A percentile compares a stretch with the other conserved stretches of the same genome.
These are phyloP conservation scores for Candida xyloterini DNA, from an alignment of 805 yeast species.

Conservation along the genomic window DNA sequence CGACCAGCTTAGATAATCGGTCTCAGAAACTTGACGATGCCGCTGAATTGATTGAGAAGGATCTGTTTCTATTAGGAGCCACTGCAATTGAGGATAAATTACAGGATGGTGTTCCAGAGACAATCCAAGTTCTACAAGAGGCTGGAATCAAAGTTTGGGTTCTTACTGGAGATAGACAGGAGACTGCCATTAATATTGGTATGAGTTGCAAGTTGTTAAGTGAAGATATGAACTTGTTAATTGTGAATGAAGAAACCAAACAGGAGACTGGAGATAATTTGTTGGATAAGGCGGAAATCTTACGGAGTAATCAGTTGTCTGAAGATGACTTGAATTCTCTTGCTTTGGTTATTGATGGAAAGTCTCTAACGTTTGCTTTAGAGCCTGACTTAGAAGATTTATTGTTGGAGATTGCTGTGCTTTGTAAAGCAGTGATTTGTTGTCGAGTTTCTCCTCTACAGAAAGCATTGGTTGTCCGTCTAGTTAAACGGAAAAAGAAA, in stretches of 20 bases:
- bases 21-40: constrained; percentile 75
- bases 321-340: constrained; percentile 70
- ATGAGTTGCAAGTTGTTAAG: constrained; percentile 93
- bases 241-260: constrained; percentile 81
- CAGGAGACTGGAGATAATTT: constrained; percentile 76
- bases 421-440: constrained; percentile 94
- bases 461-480: constrained; percentile 91
- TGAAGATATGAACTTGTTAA: constrained; percentile 92
- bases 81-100: constrained; percentile 98
- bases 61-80: constrained; percentile 83
- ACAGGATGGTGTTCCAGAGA: constrained; percentile 98
- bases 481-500: constrained; percentile 81
- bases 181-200: constrained; percentile 97
- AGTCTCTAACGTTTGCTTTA: constrained; percentile 80
- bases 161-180: constrained; percentile 96
- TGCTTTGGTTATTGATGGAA: constrained; percentile 93
- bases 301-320: constrained; percentile 62
- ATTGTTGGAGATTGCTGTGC: constrained; percentile 72
- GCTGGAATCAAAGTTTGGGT: constrained; percentile 99
- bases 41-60: constrained; percentile 83
- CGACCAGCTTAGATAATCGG: constrained; percentile 77
- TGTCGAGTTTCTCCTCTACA: constrained; percentile 98
- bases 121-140: constrained; percentile 89
- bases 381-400: constrained; percentile 76
- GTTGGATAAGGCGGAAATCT: constrained; percentile 69